Evolutionary conservation across 345 rosid species (phyloP).

Genomic region (Anacardium occidentale): DNA sequence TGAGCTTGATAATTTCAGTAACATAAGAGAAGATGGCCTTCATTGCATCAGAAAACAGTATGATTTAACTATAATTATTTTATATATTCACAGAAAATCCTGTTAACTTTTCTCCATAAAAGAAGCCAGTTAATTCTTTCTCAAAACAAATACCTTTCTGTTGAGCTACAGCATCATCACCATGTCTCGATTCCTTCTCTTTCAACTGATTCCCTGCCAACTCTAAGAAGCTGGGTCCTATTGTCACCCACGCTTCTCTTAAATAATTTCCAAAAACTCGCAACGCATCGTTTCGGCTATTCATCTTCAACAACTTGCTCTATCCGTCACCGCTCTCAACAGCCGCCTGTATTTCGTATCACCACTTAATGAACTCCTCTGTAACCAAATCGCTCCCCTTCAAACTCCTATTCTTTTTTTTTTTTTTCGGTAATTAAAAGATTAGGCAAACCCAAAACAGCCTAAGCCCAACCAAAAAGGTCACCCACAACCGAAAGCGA

Average conservation of each 20-base stretch:
- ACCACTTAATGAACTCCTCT: slow-evolving; percentile 35
- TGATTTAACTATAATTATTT: too few relatives aligned
- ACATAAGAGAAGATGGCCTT: too few relatives aligned
- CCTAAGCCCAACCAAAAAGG: too few relatives aligned
- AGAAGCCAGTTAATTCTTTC: too few relatives aligned
- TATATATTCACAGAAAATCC: too few relatives aligned
- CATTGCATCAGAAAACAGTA: too few relatives aligned
- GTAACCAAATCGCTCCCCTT: slow-evolving; percentile 45
- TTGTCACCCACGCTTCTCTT: slow-evolving; percentile 36
- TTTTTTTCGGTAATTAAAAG: too few relatives aligned
- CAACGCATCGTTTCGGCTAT: slow-evolving; percentile 43
- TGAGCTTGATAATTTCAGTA: too few relatives aligned
- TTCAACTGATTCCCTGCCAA: slow-evolving; percentile 15
- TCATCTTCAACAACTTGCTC: slow-evolving; percentile 31
- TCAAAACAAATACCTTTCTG: too few relatives aligned
- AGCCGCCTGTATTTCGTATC: slow-evolving; percentile 44
- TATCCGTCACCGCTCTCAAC: slow-evolving; percentile 36
- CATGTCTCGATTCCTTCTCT: background rate
- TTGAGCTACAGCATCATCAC: background rate
- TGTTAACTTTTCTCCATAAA: too few relatives aligned
- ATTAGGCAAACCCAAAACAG: too few relatives aligned
- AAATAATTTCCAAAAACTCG: slow-evolving; percentile 35
- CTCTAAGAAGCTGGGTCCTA: slow-evolving; percentile 45
- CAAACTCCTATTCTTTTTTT: slow-evolving; percentile 33
- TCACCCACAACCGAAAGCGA: too few relatives aligned